phyloP scores from a whole-genome alignment of 2,329 filamentous ascomycete species.

The Penicillium olsonii region DNA sequence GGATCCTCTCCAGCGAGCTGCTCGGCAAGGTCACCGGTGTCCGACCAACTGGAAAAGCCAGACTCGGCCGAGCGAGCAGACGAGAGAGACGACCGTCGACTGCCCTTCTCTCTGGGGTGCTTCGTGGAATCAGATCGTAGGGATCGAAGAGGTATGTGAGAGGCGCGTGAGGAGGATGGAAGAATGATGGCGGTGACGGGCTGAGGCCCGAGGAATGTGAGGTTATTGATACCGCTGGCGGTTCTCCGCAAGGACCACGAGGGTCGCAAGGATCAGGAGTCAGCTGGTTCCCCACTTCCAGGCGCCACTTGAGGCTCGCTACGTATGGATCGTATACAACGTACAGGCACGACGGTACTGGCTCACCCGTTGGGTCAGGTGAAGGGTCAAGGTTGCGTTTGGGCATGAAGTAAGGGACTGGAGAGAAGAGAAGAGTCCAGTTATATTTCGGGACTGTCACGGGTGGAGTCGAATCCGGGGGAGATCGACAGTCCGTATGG shows the following conservation, averaged over 20 bases:
- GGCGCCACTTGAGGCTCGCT: too few relatives aligned
- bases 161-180: constrained; percentile 61
- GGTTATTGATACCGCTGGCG: constrained; percentile 3
- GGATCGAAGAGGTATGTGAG: constrained; percentile 85
- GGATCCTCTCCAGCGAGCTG: constrained; percentile 85
- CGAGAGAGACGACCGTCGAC: constrained; percentile 54
- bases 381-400: too few relatives aligned
- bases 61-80: constrained; percentile 58
- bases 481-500: too few relatives aligned
- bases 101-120: constrained; percentile 51
- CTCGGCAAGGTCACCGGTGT: constrained; percentile 92
- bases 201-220: constrained; percentile 55
- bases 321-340: too few relatives aligned
- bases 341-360: too few relatives aligned
- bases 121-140: constrained; percentile 49
- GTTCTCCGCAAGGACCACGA: constrained; percentile 7
- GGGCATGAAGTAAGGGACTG: too few relatives aligned
- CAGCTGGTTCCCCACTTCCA: neutral
- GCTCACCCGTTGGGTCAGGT: too few relatives aligned
- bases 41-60: constrained; percentile 82
- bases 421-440: neutral
- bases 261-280: neutral
- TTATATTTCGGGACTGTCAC: neutral
- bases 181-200: constrained; percentile 84
- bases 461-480: too few relatives aligned